phyloP scores from a whole-genome alignment of 306 rosid species.

The Ormosia emarginata region DNA sequence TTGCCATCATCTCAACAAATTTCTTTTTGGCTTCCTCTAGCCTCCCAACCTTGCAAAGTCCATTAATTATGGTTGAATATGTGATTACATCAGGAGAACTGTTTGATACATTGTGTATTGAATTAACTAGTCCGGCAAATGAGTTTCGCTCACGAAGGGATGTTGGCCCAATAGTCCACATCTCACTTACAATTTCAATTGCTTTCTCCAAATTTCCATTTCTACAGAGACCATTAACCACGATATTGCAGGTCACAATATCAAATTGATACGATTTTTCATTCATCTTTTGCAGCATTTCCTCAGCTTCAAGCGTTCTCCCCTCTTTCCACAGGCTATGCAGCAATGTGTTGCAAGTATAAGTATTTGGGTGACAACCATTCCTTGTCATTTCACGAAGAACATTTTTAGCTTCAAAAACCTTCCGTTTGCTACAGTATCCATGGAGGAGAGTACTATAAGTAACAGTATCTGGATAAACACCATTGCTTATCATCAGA shows the following conservation, averaged over 20 bases:
- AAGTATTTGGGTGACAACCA: slow-evolving; percentile 69
- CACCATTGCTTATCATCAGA: slow-evolving; percentile 55
- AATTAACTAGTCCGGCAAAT: slow-evolving; percentile 54
- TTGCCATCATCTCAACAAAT: slow-evolving; percentile 79
- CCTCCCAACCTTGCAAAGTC: slow-evolving; percentile 79
- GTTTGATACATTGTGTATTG: slow-evolving; percentile 45
- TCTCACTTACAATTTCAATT: slow-evolving; percentile 66
- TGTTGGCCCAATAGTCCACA: slow-evolving; percentile 79
- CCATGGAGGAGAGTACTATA: slow-evolving; percentile 77
- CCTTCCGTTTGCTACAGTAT: slow-evolving; percentile 70
- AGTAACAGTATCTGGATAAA: slow-evolving; percentile 64
- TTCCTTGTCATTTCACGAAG: slow-evolving; percentile 70
- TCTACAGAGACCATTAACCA: slow-evolving; percentile 80
- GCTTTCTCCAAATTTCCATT: slow-evolving; percentile 82
- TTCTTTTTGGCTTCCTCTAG: slow-evolving; percentile 85
- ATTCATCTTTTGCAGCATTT: slow-evolving; percentile 73
- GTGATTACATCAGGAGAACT: slow-evolving; percentile 73
- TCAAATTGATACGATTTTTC: slow-evolving; percentile 65
- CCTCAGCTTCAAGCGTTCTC: slow-evolving; percentile 75
- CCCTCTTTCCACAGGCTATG: slow-evolving; percentile 93
- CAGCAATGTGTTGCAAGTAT: slow-evolving; percentile 80
- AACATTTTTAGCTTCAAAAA: slow-evolving; percentile 64
- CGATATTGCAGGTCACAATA: slow-evolving; percentile 78
- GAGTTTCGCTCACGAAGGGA: slow-evolving; percentile 65
- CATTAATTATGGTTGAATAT: slow-evolving; percentile 70